Evolutionary conservation across 2,329 filamentous ascomycete genomes (phyloP), one percentile per base, ranked within the genome.

Genomic region (Cordyceps militaris): DNA sequence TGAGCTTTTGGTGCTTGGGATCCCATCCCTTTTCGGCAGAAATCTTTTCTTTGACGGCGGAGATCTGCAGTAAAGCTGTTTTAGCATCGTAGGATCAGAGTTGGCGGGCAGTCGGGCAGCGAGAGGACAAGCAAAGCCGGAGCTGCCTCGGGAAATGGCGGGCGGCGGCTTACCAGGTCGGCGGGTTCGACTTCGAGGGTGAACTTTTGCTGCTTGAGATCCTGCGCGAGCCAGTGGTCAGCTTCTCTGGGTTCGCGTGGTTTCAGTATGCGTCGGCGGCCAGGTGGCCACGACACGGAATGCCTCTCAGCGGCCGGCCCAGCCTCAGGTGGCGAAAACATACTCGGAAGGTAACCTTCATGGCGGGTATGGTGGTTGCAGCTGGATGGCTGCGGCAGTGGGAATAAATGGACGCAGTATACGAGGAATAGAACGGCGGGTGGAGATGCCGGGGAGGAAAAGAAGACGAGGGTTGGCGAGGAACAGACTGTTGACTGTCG

Each of bases 151-250:
- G 62, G 58, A 63, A 71, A 70, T 19, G 46, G 26, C n/a, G 16
- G n/a, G 10, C 11, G 71, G 68, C 65, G 67, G 73, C 88, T 68
- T 86, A 97, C 92, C 73, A 90, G 89, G 72, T 97, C 92, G 64
- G 88, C 86, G 63, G 92, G 90, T 74, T 97, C 92, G 70, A 91
- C 90, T 66, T 97, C 93, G 79, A 99, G 88, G 69, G 87, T 86
- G 77, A 99, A 99, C 80, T 97, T 97, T 74, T 97, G 89, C 76
- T 97, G 94, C 81, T 97, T 97, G 70, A 99, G 83, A 79, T 99
- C 94, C 92, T 97, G 67, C 34, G 44, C 42, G 23, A 34, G 23
- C 47, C 24, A 14, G 24, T 46, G 47, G 42, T 34, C 38, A 57
- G 55, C 47, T 51, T 57, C 14, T 21, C 16, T 16, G 14, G 23